Evolutionary conservation across 805 yeast species (phyloP).

Genomic region (Metschnikowia shivogae): DNA sequence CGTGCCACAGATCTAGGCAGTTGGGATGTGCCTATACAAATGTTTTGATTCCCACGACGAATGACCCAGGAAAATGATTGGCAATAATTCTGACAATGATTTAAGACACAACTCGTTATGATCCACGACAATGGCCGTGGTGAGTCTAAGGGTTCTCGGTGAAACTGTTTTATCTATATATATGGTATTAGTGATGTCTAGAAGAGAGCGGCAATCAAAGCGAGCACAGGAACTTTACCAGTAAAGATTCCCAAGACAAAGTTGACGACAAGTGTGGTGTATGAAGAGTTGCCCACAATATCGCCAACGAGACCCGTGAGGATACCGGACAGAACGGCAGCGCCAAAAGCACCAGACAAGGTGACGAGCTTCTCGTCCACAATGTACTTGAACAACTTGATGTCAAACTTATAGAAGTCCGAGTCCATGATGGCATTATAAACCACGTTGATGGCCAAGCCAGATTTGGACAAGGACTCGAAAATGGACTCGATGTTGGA

Average conservation of each 20-base stretch:
- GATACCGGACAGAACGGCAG: slow-evolving; percentile 15
- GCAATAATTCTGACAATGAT: too few relatives aligned
- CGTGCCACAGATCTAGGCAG: slow-evolving; percentile 41
- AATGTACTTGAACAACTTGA: slow-evolving; percentile 16
- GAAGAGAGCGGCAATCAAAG: slow-evolving; percentile 9
- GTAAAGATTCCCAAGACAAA: slow-evolving; percentile 13
- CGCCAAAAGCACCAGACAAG: slow-evolving; percentile 8
- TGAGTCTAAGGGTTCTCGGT: too few relatives aligned
- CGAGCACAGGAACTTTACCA: slow-evolving; percentile 12
- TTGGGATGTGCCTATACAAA: too few relatives aligned
- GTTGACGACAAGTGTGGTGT: slow-evolving; percentile 11
- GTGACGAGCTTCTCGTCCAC: slow-evolving; percentile 14
- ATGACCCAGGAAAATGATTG: too few relatives aligned
- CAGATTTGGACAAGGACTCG: slow-evolving; percentile 22
- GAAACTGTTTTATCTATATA: too few relatives aligned
- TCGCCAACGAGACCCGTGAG: slow-evolving; percentile 9
- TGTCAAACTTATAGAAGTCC: slow-evolving; percentile 17
- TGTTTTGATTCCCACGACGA: too few relatives aligned
- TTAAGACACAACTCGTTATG: too few relatives aligned
- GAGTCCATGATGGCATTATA: slow-evolving; percentile 16
- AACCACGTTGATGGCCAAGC: slow-evolving; percentile 20
- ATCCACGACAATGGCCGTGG: too few relatives aligned
- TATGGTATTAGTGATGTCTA: not conserved
- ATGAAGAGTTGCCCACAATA: slow-evolving; percentile 11
- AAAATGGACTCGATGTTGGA: slow-evolving; percentile 18